Evolutionary conservation across 345 rosid genomes (phyloP).

Genomic region (Iberis pinnata): DNA sequence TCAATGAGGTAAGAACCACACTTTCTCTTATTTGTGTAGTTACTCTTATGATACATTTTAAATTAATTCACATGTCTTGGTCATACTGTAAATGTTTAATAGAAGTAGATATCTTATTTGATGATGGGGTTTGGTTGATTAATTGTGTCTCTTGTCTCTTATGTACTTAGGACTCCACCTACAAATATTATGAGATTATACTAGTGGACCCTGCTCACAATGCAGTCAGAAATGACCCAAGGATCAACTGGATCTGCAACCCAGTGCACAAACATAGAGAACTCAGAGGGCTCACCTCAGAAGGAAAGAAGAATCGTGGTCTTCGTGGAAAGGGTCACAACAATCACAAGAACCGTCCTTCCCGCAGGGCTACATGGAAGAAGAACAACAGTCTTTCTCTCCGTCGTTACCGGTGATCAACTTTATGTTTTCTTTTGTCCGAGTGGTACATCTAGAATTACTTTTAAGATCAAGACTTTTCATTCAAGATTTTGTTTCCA

Average conservation of each 20-base stretch:
- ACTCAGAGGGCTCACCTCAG: background rate
- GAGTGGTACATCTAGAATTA: too few relatives aligned
- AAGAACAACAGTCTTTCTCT: background rate
- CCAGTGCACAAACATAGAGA: slow-evolving; percentile 45
- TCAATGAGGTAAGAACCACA: background rate
- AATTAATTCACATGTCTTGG: too few relatives aligned
- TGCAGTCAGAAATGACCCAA: slow-evolving; percentile 52
- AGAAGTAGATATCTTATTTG: too few relatives aligned
- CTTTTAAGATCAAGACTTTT: too few relatives aligned
- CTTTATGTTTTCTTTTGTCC: too few relatives aligned
- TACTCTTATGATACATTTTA: too few relatives aligned
- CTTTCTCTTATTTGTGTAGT: background rate
- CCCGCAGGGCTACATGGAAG: slow-evolving; percentile 2
- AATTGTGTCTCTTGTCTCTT: too few relatives aligned
- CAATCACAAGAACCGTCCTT: slow-evolving; percentile 19
- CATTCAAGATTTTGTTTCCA: too few relatives aligned
- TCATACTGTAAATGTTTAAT: too few relatives aligned
- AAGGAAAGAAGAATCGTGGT: background rate
- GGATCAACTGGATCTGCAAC: slow-evolving; percentile 65
- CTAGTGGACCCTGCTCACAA: slow-evolving; percentile 56
- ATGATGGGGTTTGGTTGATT: too few relatives aligned
- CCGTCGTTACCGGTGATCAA: slow-evolving; percentile 1
- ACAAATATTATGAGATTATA: slow-evolving; percentile 26
- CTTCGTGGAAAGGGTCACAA: slow-evolving; percentile 15
- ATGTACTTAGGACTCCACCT: background rate